phyloP scores from a whole-genome alignment of 164 flowering plant genomes.

The Magnolia kwangsiensis region DNA sequence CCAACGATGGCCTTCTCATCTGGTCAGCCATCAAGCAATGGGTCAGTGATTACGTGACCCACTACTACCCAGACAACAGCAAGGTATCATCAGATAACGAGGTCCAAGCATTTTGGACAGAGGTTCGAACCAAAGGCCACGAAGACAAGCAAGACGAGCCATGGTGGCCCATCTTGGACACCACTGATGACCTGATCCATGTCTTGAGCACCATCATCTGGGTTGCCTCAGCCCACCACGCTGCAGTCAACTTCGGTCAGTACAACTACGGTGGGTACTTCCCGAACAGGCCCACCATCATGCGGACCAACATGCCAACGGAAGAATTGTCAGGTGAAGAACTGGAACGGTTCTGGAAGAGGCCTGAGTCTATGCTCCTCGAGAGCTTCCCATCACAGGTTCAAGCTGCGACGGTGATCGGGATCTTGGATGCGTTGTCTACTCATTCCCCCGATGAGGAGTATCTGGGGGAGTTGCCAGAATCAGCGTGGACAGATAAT shows the following conservation, averaged over 20 bases:
- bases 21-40: conserved; percentile 67
- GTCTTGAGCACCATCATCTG: conserved; percentile 60
- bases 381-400: too few species aligned
- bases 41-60: conserved; percentile 59
- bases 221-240: conserved; percentile 72
- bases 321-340: too few species aligned
- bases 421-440: too few species aligned
- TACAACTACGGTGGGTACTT: conserved; percentile 62
- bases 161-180: conserved; percentile 73
- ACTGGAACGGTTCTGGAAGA: too few species aligned
- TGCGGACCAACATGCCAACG: conserved; percentile 17
- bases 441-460: too few species aligned
- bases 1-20: conserved; percentile 67
- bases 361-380: too few species aligned
- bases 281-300: conserved; percentile 72
- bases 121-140: conserved; percentile 61
- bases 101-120: conserved; percentile 83
- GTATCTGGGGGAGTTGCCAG: too few species aligned
- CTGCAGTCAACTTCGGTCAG: conserved; percentile 83
- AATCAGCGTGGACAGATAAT: too few species aligned
- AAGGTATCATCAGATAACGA: conserved; percentile 44
- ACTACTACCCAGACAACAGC: conserved; percentile 40
- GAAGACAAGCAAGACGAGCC: conserved; percentile 69
- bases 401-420: too few species aligned
- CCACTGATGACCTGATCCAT: conserved; percentile 39